Percentiles rank a stretch among this genome's conserved stretches.
Conservation (phyloP, 164 flowering plant species). For the Tetracentron sinense region DNA sequence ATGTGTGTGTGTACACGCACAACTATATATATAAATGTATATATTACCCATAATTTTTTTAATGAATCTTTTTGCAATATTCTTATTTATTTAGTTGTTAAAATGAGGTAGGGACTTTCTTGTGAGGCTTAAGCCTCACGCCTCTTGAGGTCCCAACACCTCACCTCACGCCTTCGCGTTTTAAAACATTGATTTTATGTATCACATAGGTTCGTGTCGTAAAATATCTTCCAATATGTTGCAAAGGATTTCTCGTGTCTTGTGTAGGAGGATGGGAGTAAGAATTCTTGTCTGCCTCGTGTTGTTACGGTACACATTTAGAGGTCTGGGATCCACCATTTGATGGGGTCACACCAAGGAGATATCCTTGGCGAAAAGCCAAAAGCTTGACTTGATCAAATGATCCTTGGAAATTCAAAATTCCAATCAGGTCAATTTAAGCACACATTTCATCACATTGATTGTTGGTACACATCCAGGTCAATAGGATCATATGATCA, state of each 20-base stretch:
- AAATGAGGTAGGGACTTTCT: no score
- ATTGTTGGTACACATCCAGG: neutral
- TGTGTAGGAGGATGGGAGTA: neutral
- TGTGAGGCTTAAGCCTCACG: no score
- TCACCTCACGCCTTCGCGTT: no score
- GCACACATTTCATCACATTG: neutral
- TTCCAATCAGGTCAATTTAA: neutral
- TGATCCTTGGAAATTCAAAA: neutral
- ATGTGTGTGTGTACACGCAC: no score
- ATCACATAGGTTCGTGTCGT: no score
- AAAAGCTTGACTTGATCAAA: conserved; percentile 1
- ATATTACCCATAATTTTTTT: no score
- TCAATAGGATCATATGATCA: neutral
- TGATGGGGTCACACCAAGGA: neutral
- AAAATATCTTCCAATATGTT: neutral
- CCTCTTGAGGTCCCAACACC: no score
- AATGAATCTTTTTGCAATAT: no score
- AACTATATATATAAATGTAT: no score
- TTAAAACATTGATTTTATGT: no score
- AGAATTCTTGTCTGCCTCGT: neutral
- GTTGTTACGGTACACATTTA: neutral
- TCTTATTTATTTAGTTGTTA: no score
- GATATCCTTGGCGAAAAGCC: neutral
- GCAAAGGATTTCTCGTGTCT: neutral
- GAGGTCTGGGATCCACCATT: neutral